These are phyloP conservation scores for Sodiomyces alkalinus DNA, from an alignment of 2,329 filamentous ascomycete species.

Conservation along the genomic window DNA sequence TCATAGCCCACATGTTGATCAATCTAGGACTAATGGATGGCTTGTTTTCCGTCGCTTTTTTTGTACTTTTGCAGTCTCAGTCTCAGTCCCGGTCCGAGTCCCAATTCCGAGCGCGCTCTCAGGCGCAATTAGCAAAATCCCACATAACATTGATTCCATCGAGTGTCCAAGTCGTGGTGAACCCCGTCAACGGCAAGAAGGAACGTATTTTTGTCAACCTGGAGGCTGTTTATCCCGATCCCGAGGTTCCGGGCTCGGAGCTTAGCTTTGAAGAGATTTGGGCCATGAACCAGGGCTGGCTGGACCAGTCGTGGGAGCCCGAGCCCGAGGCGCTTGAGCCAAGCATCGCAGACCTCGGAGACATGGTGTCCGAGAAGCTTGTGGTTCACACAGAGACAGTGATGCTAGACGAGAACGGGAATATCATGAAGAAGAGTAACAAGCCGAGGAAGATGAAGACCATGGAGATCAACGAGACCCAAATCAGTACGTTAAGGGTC, in stretches of 20 bases:
- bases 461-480: conserved; percentile 78
- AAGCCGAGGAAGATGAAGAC: conserved; percentile 58
- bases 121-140: conserved; percentile 40
- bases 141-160: conserved; percentile 54
- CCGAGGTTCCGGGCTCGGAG: conserved; percentile 55
- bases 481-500: conserved; percentile 54
- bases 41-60: conserved; percentile 27
- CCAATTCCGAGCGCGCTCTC: conserved; percentile 10
- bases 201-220: conserved; percentile 83
- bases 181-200: conserved; percentile 66
- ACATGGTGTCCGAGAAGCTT: conserved; percentile 20
- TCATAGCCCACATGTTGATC: conserved; percentile 60
- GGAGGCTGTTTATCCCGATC: conserved; percentile 69
- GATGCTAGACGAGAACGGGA: conserved; percentile 45
- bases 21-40: conserved; percentile 81
- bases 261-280: conserved; percentile 86
- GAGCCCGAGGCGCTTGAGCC: conserved; percentile 6
- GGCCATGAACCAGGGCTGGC: conserved; percentile 59
- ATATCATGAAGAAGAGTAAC: conserved; percentile 26
- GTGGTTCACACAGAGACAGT: conserved; percentile 27
- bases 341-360: conserved; percentile 8
- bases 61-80: conserved; percentile 38
- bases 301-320: conserved; percentile 39
- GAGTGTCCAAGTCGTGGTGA: conserved; percentile 64
- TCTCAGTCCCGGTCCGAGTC: conserved; percentile 15